Conservation (phyloP, 2,329 filamentous ascomycete genomes). For the Ceratocystiopsis minuta region DNA sequence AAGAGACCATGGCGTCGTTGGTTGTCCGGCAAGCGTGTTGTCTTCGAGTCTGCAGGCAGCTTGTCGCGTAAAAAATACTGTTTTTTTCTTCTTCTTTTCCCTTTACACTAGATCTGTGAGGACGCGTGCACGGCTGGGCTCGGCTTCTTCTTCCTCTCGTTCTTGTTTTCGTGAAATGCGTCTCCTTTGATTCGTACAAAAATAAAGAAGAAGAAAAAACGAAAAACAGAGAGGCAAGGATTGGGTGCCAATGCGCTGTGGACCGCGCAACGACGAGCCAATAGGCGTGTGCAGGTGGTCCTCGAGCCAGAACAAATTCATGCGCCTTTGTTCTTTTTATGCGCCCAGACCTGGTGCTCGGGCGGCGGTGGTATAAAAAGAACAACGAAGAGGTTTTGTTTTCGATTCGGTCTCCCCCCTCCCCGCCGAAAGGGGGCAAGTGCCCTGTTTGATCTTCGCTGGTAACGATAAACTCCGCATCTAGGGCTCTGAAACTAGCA, state of each 20-base stretch:
- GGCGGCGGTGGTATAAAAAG: not conserved
- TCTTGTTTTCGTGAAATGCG: not conserved
- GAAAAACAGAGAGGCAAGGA: not conserved
- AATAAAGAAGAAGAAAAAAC: not conserved
- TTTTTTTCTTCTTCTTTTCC: no score
- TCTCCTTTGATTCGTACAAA: not conserved
- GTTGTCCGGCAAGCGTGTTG: no score
- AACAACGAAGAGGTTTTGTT: not conserved
- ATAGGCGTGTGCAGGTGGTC: not conserved
- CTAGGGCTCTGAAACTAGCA: slow-evolving; percentile 7
- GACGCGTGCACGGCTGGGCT: no score
- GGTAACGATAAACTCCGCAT: slow-evolving; percentile 3
- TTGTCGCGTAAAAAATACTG: no score
- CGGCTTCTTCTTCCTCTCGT: no score
- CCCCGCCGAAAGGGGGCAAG: slow-evolving; percentile 7
- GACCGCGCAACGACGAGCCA: not conserved
- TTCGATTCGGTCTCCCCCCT: not conserved
- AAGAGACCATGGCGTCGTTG: not conserved
- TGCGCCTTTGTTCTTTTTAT: no score
- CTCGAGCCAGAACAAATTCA: no score
- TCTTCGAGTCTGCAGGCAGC: no score
- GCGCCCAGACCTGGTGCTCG: no score
- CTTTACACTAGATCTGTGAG: no score
- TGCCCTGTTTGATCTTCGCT: slow-evolving; percentile 8
- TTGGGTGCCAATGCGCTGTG: slow-evolving; percentile 1